Base-by-base conservation (phyloP, 352 stramenopile genomes). In the Pythium rishiriense region DNA sequence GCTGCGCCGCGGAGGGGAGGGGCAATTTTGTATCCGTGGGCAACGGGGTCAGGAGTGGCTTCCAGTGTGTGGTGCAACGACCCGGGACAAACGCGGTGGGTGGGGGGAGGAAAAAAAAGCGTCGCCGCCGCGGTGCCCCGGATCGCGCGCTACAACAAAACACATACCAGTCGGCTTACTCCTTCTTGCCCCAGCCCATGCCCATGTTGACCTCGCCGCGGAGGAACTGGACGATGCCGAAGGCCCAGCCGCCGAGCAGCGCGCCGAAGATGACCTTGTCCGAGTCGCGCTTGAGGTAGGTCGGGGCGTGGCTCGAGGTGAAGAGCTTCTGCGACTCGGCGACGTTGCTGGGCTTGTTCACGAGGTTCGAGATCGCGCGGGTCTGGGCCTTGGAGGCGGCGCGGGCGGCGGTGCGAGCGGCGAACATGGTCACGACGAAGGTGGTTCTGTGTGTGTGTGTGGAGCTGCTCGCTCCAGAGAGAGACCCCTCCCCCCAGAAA, bases 321-420 rank as follows among this genome's bases (percentile, higher is more conserved):
- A 92, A 92, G 37, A 92, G 75, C 71, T 88, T 78, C 74, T 90
- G 83, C 72, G 86, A 78, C 50, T 71, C 66, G 0, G 52, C 26
- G 28, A 92, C 73, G 63, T 81, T 70, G 75, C 70, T 90, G 59
- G 83, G 68, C 76, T 88, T 87, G 75, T 90, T 83, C 48, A 92
- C 68, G 49, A 92, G 79, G 72, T 55, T 55, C 8, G 83, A 85
- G 68, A 87, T 74, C 43, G 70, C 57, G 68, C 81, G 75, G 39
- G 67, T 66, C 66, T 88, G 57, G 45, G 67, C 66, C 66, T 88
- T 57, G 45, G 69, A 67, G 56, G 78, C 72, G 66, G 87, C 77
- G 54, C 78, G 81, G 25, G 39, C 48, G 48, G 48, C 42, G 42
- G 42, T n/a, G 54, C 78, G 81, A 25, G 39, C 52, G 57, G 74